Conservation (phyloP, 1,284 basidiomycete genomes). For the Trichosporon ovoides region DNA sequence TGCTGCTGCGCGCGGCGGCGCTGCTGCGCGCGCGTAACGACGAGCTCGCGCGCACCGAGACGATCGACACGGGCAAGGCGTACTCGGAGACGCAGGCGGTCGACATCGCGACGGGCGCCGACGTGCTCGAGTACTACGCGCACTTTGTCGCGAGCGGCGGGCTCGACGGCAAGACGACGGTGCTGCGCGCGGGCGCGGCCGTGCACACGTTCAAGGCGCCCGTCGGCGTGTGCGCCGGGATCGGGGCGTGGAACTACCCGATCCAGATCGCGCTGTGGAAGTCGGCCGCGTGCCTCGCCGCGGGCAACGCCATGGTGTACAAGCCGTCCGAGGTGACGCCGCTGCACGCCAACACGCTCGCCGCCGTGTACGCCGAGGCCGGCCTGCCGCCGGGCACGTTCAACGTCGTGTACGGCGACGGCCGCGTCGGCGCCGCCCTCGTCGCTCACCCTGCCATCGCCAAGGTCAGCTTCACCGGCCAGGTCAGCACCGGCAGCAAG, state of each 20-base stretch:
- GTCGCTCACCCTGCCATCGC: constrained; percentile 14
- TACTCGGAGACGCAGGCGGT: constrained; percentile 18
- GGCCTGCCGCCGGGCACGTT: constrained; percentile 18
- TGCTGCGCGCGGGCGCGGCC: constrained; percentile 12
- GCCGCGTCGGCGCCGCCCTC: constrained; percentile 15
- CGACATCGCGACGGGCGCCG: constrained; percentile 16
- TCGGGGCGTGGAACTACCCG: constrained; percentile 28
- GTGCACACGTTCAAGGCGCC: constrained; percentile 21
- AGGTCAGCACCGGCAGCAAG: constrained; percentile 15
- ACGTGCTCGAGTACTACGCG: constrained; percentile 22
- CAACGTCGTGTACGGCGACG: constrained; percentile 22
- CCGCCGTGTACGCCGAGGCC: constrained; percentile 16
- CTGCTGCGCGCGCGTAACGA: constrained; percentile 19
- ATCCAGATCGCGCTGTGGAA: constrained; percentile 23
- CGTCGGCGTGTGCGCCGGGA: constrained; percentile 23
- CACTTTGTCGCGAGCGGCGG: constrained; percentile 17
- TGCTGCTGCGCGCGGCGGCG: constrained; percentile 14
- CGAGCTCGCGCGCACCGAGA: constrained; percentile 16
- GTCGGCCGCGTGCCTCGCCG: constrained; percentile 17
- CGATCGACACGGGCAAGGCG: constrained; percentile 22
- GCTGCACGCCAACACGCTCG: constrained; percentile 18
- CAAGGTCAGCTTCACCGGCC: constrained; percentile 23
- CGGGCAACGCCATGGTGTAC: constrained; percentile 22
- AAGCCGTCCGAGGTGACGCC: constrained; percentile 21
- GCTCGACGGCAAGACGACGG: constrained; percentile 18